Evolutionary conservation across 148 eudicot genomes (phyloP).

Genomic region (Bassia scoparia): DNA sequence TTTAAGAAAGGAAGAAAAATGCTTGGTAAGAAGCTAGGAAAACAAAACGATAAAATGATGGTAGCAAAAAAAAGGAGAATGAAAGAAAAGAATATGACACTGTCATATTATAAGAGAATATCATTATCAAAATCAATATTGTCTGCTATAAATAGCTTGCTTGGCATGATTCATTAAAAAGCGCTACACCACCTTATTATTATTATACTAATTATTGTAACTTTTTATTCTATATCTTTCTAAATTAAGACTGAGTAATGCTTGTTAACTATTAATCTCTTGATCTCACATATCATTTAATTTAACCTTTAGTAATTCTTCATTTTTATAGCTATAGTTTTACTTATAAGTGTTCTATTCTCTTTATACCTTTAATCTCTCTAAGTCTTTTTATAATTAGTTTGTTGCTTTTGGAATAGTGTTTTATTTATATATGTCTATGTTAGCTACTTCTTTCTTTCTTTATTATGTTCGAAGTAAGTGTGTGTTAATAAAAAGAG

Average conservation of each 20-base stretch:
- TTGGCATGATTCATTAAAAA: conserved; percentile 31
- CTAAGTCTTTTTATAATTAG: background rate
- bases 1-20: background rate
- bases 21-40: conserved; percentile 15
- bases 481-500: too few species aligned
- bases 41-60: background rate
- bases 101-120: conserved; percentile 26
- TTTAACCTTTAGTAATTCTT: background rate
- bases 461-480: too few species aligned
- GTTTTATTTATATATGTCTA: too few species aligned
- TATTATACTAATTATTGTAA: background rate
- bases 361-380: background rate
- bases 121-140: conserved; percentile 32
- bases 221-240: background rate
- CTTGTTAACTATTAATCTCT: background rate
- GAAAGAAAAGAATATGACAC: conserved; percentile 21
- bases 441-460: too few species aligned
- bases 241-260: background rate
- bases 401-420: background rate
- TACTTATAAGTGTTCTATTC: background rate
- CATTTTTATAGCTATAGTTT: too few species aligned
- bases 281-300: too few species aligned
- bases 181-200: conserved; percentile 28
- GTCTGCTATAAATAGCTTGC: conserved; percentile 31
- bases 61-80: background rate